phyloP scores from a whole-genome alignment of 306 rosid genomes.

The Benincasa hispida region DNA sequence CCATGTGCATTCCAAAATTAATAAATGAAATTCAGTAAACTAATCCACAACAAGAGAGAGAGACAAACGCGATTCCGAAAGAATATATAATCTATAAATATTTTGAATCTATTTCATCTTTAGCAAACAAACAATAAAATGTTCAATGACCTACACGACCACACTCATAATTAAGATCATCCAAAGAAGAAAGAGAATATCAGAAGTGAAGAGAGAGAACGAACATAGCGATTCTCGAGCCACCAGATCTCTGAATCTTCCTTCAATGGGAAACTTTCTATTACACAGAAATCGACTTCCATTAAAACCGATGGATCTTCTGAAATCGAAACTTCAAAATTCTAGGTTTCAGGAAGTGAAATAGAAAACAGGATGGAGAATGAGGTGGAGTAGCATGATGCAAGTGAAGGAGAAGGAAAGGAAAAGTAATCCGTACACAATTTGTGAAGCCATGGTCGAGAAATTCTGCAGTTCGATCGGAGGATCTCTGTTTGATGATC shows the following conservation, averaged over 20 bases:
- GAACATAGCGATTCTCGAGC: not conserved
- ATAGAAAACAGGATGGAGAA: conserved; percentile 8
- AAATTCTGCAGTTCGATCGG: not conserved
- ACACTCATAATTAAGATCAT: not conserved
- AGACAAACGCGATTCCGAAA: not conserved
- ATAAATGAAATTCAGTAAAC: not conserved
- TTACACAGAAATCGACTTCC: not conserved
- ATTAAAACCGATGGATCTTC: not conserved
- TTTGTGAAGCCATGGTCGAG: not conserved
- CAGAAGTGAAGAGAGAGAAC: too few relatives aligned
- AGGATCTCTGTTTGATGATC: not conserved
- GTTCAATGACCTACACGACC: not conserved
- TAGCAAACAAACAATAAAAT: not conserved
- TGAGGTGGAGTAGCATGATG: conserved; percentile 6
- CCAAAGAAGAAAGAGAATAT: not conserved
- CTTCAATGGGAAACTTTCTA: not conserved
- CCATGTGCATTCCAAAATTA: not conserved
- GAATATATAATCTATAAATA: not conserved
- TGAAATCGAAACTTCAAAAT: not conserved
- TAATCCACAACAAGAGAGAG: not conserved
- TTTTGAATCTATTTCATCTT: not conserved
- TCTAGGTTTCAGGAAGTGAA: not conserved
- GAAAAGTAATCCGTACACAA: conserved; percentile 5
- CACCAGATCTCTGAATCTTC: not conserved
- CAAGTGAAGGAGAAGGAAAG: conserved; percentile 3